phyloP scores from a whole-genome alignment of 208 protist genomes.

The Trichomonas gallinae region DNA sequence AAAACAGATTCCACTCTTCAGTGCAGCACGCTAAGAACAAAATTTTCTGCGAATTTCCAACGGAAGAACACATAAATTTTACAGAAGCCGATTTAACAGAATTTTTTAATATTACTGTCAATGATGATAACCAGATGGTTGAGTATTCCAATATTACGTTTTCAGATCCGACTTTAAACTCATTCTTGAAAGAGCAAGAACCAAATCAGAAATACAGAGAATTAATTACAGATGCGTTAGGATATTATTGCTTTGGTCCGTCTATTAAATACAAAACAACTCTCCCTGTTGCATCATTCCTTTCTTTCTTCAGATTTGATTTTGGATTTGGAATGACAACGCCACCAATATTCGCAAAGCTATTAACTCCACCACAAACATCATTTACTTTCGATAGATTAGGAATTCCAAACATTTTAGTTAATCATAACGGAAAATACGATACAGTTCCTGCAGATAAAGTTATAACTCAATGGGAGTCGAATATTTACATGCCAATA shows the following conservation, averaged over 20 bases:
- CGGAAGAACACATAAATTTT: not conserved
- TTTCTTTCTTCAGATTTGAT: constrained; percentile 7
- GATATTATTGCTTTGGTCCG: not conserved
- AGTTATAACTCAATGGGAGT: not conserved
- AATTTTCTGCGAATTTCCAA: not conserved
- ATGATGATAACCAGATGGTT: not conserved
- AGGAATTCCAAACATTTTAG: not conserved
- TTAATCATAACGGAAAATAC: not conserved
- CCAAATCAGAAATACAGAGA: not conserved
- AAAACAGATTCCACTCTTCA: not conserved
- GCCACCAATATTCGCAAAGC: not conserved
- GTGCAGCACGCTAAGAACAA: not conserved
- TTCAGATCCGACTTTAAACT: not conserved
- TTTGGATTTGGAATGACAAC: not conserved
- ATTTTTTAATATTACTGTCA: not conserved
- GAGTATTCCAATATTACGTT: not conserved
- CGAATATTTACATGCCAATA: not conserved
- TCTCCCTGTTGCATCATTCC: not conserved
- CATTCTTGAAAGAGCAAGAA: not conserved
- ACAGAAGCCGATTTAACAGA: not conserved
- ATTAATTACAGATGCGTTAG: not conserved
- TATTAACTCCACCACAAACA: not conserved
- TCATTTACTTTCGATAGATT: not conserved
- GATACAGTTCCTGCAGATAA: not conserved
- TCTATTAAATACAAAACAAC: not conserved